Percentiles rank a stretch among this genome's conserved stretches.
Conservation (phyloP, 73 alveolate species). For the Paramecium primaurelia region DNA sequence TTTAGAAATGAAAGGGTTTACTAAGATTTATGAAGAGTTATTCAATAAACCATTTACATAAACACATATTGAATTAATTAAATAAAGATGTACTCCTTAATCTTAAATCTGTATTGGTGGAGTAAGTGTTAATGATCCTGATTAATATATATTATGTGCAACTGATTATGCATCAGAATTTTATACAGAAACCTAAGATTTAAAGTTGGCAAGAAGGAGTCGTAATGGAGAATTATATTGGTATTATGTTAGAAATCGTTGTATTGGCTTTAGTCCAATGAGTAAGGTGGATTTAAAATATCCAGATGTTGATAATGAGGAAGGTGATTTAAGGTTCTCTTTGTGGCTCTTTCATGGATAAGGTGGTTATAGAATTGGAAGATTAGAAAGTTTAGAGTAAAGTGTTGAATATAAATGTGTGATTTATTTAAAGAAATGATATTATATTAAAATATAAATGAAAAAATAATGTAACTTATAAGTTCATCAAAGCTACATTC, state of each 20-base stretch:
- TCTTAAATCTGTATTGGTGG: not conserved
- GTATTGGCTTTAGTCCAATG: not conserved
- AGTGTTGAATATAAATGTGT: conserved; percentile 14
- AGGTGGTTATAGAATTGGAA: conserved; percentile 1
- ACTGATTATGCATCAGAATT: not conserved
- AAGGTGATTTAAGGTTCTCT: not conserved
- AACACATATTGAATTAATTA: not conserved
- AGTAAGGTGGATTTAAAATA: not conserved
- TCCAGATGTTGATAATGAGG: conserved; percentile 5
- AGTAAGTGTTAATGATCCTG: not conserved
- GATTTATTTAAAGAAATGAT: conserved; percentile 21
- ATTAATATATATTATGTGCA: not conserved
- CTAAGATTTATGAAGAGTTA: not conserved
- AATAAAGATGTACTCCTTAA: not conserved
- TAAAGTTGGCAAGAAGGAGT: not conserved
- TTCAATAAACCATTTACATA: not conserved
- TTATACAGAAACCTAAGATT: not conserved
- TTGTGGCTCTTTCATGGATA: not conserved
- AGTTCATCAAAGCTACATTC: not conserved
- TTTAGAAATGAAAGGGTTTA: not conserved
- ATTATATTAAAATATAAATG: not conserved
- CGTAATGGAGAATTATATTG: not conserved
- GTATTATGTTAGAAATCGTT: not conserved
- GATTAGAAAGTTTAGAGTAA: not conserved
- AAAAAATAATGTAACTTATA: not conserved